A percentile compares a stretch with the other conserved stretches of the same genome.
Evolutionary conservation across 2,329 filamentous ascomycete genomes (phyloP).

Genomic region (Ophiocordyceps polyrhachis-furcata): DNA sequence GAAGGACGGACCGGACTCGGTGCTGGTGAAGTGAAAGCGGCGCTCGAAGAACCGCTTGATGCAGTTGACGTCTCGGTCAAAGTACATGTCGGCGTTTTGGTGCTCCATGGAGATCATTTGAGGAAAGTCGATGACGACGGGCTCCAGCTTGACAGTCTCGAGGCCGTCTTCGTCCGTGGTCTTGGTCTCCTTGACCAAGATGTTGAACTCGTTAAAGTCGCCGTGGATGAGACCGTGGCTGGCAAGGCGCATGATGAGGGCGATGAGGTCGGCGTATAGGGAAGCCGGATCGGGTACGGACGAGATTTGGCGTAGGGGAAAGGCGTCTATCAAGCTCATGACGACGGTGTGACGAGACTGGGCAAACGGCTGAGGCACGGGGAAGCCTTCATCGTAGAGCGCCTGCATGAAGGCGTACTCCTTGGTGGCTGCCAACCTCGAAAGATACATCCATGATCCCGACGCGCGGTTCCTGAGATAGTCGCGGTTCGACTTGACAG

Average conservation of each 20-base stretch:
- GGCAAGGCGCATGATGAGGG: slow-evolving; percentile 67
- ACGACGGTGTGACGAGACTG: slow-evolving; percentile 92
- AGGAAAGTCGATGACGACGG: slow-evolving; percentile 90
- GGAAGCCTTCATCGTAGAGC: slow-evolving; percentile 65
- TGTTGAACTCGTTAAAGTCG: slow-evolving; percentile 99
- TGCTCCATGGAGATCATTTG: slow-evolving; percentile 97
- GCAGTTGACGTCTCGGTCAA: slow-evolving; percentile 87
- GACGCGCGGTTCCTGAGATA: slow-evolving; percentile 68
- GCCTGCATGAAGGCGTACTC: slow-evolving; percentile 91
- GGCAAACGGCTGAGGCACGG: slow-evolving; percentile 70
- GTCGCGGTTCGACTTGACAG: slow-evolving; percentile 88
- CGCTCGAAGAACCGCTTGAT: slow-evolving; percentile 88
- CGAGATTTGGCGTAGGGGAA: slow-evolving; percentile 76
- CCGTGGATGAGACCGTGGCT: slow-evolving; percentile 84
- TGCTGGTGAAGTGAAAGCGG: slow-evolving; percentile 71
- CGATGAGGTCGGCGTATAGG: slow-evolving; percentile 85
- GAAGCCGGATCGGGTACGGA: slow-evolving; percentile 62
- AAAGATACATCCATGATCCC: slow-evolving; percentile 97
- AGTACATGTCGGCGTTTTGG: slow-evolving; percentile 87
- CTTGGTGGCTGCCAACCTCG: slow-evolving; percentile 76
- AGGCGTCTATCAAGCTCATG: slow-evolving; percentile 86
- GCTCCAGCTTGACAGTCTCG: slow-evolving; percentile 38
- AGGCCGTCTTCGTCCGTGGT: slow-evolving; percentile 19
- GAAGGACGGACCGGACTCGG: slow-evolving; percentile 70
- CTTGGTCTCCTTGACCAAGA: slow-evolving; percentile 66